phyloP scores from a whole-genome alignment of 139 green algal genomes.

The Eudorina sp. region DNA sequence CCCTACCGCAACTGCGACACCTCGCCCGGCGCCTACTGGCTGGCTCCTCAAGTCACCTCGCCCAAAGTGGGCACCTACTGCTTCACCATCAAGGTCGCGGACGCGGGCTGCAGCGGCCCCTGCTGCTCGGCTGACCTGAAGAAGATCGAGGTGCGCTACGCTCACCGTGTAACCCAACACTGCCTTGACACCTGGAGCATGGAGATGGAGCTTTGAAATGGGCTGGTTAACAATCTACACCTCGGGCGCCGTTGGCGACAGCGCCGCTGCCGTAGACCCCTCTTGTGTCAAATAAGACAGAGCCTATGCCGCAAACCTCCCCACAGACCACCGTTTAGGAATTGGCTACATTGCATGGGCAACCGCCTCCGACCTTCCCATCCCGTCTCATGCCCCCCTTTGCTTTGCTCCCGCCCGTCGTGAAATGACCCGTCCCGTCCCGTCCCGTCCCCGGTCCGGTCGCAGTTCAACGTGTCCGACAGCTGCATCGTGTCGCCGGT shows the following conservation, averaged over 20 bases:
- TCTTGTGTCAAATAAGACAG: not conserved
- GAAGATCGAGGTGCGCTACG: not conserved
- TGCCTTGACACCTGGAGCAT: too few relatives aligned
- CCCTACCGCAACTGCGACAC: not conserved
- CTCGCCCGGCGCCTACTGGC: not conserved
- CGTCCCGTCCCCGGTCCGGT: too few relatives aligned
- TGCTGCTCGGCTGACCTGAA: not conserved
- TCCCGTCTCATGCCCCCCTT: not conserved
- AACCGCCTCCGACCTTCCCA: too few relatives aligned
- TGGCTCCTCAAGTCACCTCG: not conserved
- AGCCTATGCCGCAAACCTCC: too few relatives aligned
- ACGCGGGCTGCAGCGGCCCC: not conserved
- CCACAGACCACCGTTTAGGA: too few relatives aligned
- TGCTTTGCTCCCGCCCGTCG: not conserved
- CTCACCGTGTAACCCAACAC: too few relatives aligned
- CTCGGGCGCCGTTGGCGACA: too few relatives aligned
- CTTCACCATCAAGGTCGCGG: not conserved
- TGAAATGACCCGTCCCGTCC: not conserved
- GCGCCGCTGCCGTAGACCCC: too few relatives aligned
- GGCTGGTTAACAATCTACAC: not conserved
- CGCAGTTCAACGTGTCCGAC: not conserved
- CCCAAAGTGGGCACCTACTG: not conserved
- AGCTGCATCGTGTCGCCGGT: not conserved
- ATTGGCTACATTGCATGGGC: too few relatives aligned
- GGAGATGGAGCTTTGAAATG: not conserved